Evolutionary conservation across 78 protist species (phyloP).

Genomic region (Dictyostelium discoideum): dicty_2.7 NC_007089.4:2638001-2638500

Average conservation of each 20-base stretch:
- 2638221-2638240: background rate
- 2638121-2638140: constrained; percentile 7
- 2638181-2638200: too few species aligned
- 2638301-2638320: constrained; percentile 55
- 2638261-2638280: constrained; percentile 3
- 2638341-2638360: constrained; percentile 12
- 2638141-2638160: constrained; percentile 24
- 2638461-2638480: constrained; percentile 54
- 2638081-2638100: background rate
- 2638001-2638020: background rate
- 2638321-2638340: constrained; percentile 75
- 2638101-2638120: background rate
- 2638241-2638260: constrained; percentile 40
- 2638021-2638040: background rate
- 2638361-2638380: background rate
- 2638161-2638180: constrained; percentile 6
- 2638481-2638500: constrained; percentile 81
- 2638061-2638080: too few species aligned
- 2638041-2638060: background rate
- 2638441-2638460: constrained; percentile 75
- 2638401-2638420: constrained; percentile 68
- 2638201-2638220: background rate
- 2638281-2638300: constrained; percentile 34
- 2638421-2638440: constrained; percentile 81
- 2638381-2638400: constrained; percentile 11